phyloP scores from a whole-genome alignment of 2,329 filamentous ascomycete genomes.

The Aureobasidium namibiae region DNA sequence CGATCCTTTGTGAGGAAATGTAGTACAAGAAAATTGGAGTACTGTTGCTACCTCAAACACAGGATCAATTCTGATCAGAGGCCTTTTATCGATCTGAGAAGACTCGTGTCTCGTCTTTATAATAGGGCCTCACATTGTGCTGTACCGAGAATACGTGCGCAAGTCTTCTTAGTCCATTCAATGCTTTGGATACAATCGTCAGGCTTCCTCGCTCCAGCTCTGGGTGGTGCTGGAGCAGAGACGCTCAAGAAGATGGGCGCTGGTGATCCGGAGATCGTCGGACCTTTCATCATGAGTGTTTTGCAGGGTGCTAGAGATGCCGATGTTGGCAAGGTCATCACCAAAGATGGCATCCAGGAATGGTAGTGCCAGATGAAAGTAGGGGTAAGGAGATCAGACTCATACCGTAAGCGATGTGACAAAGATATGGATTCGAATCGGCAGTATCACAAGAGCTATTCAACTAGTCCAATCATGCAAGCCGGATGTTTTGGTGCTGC shows the following conservation, averaged over 20 bases:
- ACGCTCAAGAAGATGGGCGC: neutral
- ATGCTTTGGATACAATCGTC: too few species aligned
- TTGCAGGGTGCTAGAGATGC: neutral
- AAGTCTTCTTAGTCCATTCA: too few species aligned
- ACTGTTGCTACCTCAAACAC: neutral
- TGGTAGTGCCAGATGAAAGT: neutral
- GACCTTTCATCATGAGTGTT: neutral
- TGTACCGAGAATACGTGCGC: too few species aligned
- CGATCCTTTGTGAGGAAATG: neutral
- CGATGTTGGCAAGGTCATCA: neutral
- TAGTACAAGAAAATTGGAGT: too few species aligned
- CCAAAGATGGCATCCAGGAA: neutral
- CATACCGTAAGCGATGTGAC: slow-evolving; percentile 26
- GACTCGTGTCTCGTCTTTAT: neutral
- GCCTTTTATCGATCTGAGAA: neutral
- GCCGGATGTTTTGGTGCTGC: slow-evolving; percentile 51
- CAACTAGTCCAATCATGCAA: slow-evolving; percentile 38
- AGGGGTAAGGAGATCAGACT: slow-evolving; percentile 8
- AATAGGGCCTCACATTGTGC: neutral
- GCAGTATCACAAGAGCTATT: slow-evolving; percentile 48
- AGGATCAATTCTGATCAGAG: neutral
- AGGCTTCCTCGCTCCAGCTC: neutral
- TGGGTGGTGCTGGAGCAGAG: neutral
- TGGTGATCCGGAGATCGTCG: neutral
- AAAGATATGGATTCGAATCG: slow-evolving; percentile 52